Conservation (phyloP, 495 filamentous ascomycete genomes). For the Xylaria telfairii region DNA sequence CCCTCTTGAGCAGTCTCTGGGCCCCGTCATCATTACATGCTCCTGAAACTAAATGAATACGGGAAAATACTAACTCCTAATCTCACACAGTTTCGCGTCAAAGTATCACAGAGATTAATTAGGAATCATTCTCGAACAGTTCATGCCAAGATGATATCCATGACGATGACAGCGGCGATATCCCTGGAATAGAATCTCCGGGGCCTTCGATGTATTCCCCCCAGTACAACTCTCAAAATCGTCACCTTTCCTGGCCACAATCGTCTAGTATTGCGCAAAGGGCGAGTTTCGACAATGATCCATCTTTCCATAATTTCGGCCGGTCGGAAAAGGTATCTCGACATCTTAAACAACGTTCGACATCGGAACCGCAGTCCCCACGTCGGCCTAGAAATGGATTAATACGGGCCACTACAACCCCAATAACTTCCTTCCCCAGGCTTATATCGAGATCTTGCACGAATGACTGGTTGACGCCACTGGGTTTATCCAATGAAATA, state of each 20-base stretch:
- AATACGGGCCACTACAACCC: constrained; percentile 3
- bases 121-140: constrained; percentile 23
- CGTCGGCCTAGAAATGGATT: constrained; percentile 10
- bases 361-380: constrained; percentile 31
- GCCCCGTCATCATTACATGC: not conserved
- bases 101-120: constrained; percentile 41
- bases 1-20: not conserved
- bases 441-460: constrained; percentile 34
- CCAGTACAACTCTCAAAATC: not conserved
- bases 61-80: constrained; percentile 7
- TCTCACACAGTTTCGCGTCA: constrained; percentile 32
- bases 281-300: constrained; percentile 6
- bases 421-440: constrained; percentile 34
- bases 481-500: constrained; percentile 28
- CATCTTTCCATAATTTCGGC: constrained; percentile 6
- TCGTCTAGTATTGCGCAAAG: not conserved
- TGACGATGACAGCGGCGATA: not conserved
- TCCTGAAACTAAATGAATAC: not conserved
- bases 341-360: constrained; percentile 25
- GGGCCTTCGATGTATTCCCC: not conserved
- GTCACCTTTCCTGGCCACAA: constrained; percentile 20
- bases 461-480: constrained; percentile 38
- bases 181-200: not conserved
- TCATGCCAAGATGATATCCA: not conserved
- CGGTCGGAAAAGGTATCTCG: not conserved